phyloP scores from a whole-genome alignment of 495 filamentous ascomycete species.

The Annulohypoxylon maeteangense region DNA sequence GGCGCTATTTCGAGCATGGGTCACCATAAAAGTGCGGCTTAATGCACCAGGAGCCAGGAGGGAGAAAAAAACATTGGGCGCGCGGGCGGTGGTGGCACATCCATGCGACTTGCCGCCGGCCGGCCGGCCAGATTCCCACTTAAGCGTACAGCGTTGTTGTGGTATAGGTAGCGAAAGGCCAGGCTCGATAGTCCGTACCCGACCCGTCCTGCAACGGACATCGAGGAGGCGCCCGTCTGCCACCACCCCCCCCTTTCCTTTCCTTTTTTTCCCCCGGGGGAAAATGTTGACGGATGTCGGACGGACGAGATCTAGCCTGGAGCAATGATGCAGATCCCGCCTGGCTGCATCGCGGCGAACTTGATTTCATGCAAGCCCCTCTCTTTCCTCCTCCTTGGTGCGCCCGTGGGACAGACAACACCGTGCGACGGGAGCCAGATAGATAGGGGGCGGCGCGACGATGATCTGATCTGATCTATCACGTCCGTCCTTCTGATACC shows the following conservation, averaged over 20 bases:
- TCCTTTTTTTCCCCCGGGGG: not conserved
- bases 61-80: constrained; percentile 11
- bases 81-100: constrained; percentile 17
- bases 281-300: constrained; percentile 13
- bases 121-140: constrained; percentile 14
- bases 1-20: constrained; percentile 14
- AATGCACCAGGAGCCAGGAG: constrained; percentile 22
- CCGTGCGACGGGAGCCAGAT: constrained; percentile 20
- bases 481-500: constrained; percentile 7
- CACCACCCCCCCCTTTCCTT: not conserved
- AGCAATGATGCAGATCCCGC: constrained; percentile 33
- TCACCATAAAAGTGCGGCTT: constrained; percentile 33
- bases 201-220: constrained; percentile 13
- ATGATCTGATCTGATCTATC: constrained; percentile 22
- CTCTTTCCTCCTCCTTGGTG: constrained; percentile 15
- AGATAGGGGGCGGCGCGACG: constrained; percentile 11
- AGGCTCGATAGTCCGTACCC: constrained; percentile 15
- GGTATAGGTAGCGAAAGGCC: not conserved
- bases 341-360: constrained; percentile 39
- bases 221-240: not conserved
- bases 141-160: not conserved
- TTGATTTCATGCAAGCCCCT: constrained; percentile 36
- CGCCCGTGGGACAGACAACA: constrained; percentile 22
- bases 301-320: constrained; percentile 32
- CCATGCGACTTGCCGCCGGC: constrained; percentile 36